Conservation (phyloP, 768 basidiomycete genomes). For the Hericium coralloides region DNA sequence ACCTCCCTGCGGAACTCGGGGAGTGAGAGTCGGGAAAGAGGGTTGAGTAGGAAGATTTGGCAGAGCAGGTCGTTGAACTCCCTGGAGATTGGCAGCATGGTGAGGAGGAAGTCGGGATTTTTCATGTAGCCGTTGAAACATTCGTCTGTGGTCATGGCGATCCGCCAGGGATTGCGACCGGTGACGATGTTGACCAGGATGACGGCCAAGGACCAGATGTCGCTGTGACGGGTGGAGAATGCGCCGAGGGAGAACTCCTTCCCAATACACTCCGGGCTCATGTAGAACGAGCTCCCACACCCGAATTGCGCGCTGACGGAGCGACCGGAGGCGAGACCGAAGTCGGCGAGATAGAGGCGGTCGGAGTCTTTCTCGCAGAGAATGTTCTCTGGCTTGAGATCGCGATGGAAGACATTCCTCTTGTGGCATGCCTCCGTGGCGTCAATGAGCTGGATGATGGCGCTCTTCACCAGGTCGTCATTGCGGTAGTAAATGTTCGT, state of each 20-base stretch:
- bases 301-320: constrained; percentile 16
- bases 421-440: constrained; percentile 38
- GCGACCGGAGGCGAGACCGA: constrained; percentile 29
- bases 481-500: constrained; percentile 27
- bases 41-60: constrained; percentile 56
- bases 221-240: constrained; percentile 23
- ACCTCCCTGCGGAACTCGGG: constrained; percentile 50
- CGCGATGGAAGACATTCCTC: constrained; percentile 40
- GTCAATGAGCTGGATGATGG: constrained; percentile 41
- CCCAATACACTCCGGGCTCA: constrained; percentile 23
- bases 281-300: constrained; percentile 23
- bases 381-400: constrained; percentile 45
- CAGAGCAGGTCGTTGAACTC: constrained; percentile 36
- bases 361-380: constrained; percentile 30
- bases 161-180: constrained; percentile 44
- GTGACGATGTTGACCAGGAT: constrained; percentile 48
- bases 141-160: constrained; percentile 38
- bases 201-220: constrained; percentile 29
- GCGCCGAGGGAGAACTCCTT: background rate
- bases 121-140: constrained; percentile 37
- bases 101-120: constrained; percentile 36
- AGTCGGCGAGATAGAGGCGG: constrained; percentile 36
- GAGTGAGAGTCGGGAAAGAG: constrained; percentile 50
- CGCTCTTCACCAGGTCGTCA: constrained; percentile 32
- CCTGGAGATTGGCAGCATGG: constrained; percentile 43